Base-by-base conservation (phyloP, 2,329 filamentous ascomycete genomes). In the Aquanectria penicillioides region DNA sequence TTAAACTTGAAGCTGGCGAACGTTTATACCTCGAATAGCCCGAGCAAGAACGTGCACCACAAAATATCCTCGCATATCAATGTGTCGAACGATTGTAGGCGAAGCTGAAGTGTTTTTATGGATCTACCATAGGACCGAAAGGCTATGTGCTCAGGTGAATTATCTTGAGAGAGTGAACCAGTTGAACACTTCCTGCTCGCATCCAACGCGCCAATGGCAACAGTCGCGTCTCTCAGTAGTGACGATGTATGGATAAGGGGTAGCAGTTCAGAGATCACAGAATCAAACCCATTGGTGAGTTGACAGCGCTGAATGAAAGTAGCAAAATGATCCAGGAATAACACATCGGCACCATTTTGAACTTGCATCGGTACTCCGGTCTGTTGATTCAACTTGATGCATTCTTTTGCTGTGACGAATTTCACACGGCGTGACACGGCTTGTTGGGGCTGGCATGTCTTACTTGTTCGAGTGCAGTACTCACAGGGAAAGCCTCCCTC, bases 201-300 rank as follows among this genome's bases (percentile, higher is more conserved):
- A 18, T 71, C 66, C 2, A 72, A 50, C 1, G 71, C 70, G 1
- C 71, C 71, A 25, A 73, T 68, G 0, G 70, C 69, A 2, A 65
- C 28, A 0, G 62, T 59, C 2, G 67, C 23, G 20, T 69, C 51
- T 22, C 36, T 51, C 5, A 73, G 57, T 0, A 65, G 38, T 1
- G 43, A 13, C 0, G 63, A 68, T 1, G 31, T n/a, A 2, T 62
- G 29, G 2, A 73, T 55, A 0, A 73, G 29, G 3, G 64, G 60
- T 0, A 66, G 15, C 9, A 73, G 49, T 5, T 67, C 61, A 0
- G 52, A 10, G 1, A 22, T 40, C 0, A 64, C 7, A 1, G 34
- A 11, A 2, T 36, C 23, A 18, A 69, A 71, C 0, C 23, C 48
- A 1, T 11, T 31, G 0, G 63, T 69, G 1, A 73, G 69, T 7